phyloP scores from a whole-genome alignment of 164 flowering plant genomes.

The Vitis vinifera region DNA sequence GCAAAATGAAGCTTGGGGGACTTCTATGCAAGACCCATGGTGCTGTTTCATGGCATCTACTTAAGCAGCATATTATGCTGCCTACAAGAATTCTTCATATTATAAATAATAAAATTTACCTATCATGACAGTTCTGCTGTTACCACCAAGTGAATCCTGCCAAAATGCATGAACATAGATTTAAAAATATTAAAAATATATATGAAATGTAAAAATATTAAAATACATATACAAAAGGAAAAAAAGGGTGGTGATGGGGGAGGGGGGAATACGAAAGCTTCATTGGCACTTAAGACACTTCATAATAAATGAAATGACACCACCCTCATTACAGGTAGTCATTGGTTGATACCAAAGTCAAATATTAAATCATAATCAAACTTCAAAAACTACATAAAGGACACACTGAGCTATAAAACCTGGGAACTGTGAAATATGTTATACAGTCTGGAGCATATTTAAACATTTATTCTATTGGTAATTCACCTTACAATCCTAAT shows the following conservation, averaged over 20 bases:
- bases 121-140: slow-evolving; percentile 98
- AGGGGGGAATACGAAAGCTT: too few relatives aligned
- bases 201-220: background rate
- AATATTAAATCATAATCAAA: too few relatives aligned
- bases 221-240: background rate
- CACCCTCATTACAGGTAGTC: too few relatives aligned
- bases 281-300: too few relatives aligned
- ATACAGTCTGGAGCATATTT: background rate
- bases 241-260: background rate
- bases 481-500: background rate
- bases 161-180: slow-evolving; percentile 13
- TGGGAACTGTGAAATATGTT: background rate
- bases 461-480: background rate
- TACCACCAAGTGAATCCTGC: slow-evolving; percentile 99
- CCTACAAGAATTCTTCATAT: background rate
- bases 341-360: too few relatives aligned
- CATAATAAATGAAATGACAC: too few relatives aligned
- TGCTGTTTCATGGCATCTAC: background rate
- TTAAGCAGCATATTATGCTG: background rate
- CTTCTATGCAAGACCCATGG: background rate
- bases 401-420: background rate
- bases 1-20: background rate
- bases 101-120: slow-evolving; percentile 42
- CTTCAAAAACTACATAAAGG: too few relatives aligned
- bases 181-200: background rate